phyloP scores from a whole-genome alignment of 1,284 basidiomycete species.

The Pterula multifida region DNA sequence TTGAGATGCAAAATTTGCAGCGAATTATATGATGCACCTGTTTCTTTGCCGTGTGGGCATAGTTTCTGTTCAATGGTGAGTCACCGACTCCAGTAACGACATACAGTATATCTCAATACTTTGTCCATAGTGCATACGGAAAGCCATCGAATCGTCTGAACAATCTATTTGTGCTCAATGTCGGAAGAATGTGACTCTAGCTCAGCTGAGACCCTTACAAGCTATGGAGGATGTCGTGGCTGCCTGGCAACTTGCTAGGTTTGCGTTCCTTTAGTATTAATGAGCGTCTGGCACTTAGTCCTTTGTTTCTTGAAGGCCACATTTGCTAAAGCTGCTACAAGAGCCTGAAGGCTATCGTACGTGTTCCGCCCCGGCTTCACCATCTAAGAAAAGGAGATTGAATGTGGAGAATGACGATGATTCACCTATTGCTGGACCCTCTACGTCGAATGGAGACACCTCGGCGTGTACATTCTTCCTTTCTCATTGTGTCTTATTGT shows the following conservation, averaged over 20 bases:
- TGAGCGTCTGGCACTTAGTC: neutral
- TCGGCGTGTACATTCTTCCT: no score
- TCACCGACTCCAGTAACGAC: neutral
- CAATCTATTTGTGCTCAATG: slow-evolving; percentile 21
- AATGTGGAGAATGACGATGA: neutral
- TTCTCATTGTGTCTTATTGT: no score
- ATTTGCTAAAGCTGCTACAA: neutral
- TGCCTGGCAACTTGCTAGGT: slow-evolving; percentile 58
- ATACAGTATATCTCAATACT: neutral
- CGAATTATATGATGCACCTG: slow-evolving; percentile 1
- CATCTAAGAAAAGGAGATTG: neutral
- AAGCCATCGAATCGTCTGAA: neutral
- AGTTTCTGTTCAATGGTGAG: slow-evolving; percentile 2
- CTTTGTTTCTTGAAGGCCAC: neutral
- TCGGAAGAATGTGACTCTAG: slow-evolving; percentile 40
- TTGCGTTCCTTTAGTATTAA: slow-evolving; percentile 11
- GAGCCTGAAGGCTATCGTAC: neutral
- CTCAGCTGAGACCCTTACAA: slow-evolving; percentile 46
- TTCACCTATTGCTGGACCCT: neutral
- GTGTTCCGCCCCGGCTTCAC: neutral
- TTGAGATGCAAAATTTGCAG: slow-evolving; percentile 1
- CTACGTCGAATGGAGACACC: no score
- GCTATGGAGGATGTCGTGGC: slow-evolving; percentile 46
- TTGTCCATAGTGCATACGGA: neutral
- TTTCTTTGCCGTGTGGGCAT: slow-evolving; percentile 1